Percentiles rank a stretch among this genome's conserved stretches.
Evolutionary conservation across 2,329 filamentous ascomycete species (phyloP).

Genomic region (Verticillium nonalfalfae): DNA sequence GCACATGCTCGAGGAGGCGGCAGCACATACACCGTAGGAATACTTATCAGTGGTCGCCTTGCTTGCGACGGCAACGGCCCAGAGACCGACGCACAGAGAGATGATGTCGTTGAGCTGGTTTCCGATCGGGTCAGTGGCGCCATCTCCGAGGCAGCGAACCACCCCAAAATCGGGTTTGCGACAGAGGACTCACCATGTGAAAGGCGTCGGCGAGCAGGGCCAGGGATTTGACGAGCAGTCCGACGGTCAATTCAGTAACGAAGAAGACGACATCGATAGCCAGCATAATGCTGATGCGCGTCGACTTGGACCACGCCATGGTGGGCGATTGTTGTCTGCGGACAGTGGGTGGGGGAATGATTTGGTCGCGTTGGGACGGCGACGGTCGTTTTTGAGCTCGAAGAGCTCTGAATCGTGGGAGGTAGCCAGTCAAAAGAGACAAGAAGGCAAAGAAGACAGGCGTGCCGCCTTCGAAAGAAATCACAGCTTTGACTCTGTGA

Average conservation of each 20-base stretch:
- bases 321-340: conserved; percentile 4
- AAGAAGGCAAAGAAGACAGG: background rate
- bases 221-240: conserved; percentile 83
- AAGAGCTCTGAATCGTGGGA: conserved; percentile 1
- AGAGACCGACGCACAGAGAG: conserved; percentile 84
- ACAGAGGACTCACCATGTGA: conserved; percentile 68
- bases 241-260: conserved; percentile 77
- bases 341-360: background rate
- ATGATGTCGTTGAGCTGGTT: conserved; percentile 92
- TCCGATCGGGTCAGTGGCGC: background rate
- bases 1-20: background rate
- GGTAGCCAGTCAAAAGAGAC: conserved; percentile 2
- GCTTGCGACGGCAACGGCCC: conserved; percentile 88
- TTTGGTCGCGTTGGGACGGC: background rate
- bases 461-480: background rate
- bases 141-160: background rate
- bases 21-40: conserved; percentile 74
- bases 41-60: conserved; percentile 84
- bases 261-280: conserved; percentile 88
- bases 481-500: background rate
- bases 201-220: conserved; percentile 95
- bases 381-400: conserved; percentile 1
- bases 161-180: background rate
- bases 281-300: conserved; percentile 87
- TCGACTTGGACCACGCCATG: conserved; percentile 90